A percentile compares a stretch with the other conserved stretches of the same genome.
These are phyloP conservation scores for Epichloe aotearoae DNA, from an alignment of 2,329 filamentous ascomycete genomes.

Conservation along the genomic window DNA sequence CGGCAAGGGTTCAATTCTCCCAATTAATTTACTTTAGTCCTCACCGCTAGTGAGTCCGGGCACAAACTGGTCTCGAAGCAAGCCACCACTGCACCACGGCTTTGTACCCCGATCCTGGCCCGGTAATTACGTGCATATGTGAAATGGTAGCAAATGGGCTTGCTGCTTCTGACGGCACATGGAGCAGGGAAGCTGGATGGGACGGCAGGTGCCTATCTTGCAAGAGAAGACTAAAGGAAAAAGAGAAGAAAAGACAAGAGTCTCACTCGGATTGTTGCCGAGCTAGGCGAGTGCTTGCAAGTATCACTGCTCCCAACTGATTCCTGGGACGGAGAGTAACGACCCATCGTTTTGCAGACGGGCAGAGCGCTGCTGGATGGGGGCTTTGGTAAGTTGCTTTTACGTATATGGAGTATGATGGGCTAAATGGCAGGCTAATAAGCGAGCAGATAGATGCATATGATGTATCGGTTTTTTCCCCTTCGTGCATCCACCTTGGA, in stretches of 20 bases:
- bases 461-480: not conserved
- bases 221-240: not conserved
- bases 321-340: too few species aligned
- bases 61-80: not conserved
- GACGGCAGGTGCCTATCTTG: not conserved
- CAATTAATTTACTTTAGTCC: not conserved
- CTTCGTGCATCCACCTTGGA: not conserved
- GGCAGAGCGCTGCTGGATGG: not conserved
- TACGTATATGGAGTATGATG: too few species aligned
- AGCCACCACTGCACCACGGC: not conserved
- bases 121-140: not conserved
- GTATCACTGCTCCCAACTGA: too few species aligned
- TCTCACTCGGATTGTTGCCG: too few species aligned
- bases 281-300: too few species aligned
- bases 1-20: not conserved
- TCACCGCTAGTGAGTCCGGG: slow-evolving; percentile 1
- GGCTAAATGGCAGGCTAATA: not conserved
- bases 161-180: not conserved
- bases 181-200: not conserved
- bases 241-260: not conserved
- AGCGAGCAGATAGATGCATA: not conserved
- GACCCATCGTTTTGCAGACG: too few species aligned
- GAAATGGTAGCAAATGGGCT: not conserved
- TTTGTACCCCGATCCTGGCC: not conserved
- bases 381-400: too few species aligned